A percentile compares a stretch with the other conserved stretches of the same genome.
Conservation (phyloP, 202 grass and related monocot species). For the Saccharum hybrid region DNA sequence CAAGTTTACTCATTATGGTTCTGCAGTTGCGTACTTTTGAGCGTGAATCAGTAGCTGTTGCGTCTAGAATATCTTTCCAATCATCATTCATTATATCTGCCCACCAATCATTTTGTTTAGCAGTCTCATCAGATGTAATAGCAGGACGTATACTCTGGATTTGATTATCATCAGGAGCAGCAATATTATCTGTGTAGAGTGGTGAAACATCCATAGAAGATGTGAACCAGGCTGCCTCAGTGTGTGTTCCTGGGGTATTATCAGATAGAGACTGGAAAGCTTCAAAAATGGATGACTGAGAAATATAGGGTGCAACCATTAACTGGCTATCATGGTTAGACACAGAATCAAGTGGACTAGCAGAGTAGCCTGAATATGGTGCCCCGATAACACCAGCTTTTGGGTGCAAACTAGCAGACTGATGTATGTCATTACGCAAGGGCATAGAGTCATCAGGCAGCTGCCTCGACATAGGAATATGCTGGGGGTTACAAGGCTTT, state of each 20-base stretch:
- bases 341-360: slow-evolving; percentile 48
- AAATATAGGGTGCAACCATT: slow-evolving; percentile 57
- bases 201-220: slow-evolving; percentile 54
- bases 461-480: slow-evolving; percentile 57
- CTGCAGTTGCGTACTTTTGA: slow-evolving; percentile 55
- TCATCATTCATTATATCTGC: slow-evolving; percentile 77
- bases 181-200: slow-evolving; percentile 49
- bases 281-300: slow-evolving; percentile 49
- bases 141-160: slow-evolving; percentile 39
- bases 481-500: slow-evolving; percentile 50
- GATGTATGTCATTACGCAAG: slow-evolving; percentile 39
- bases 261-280: slow-evolving; percentile 51
- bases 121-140: slow-evolving; percentile 56
- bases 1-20: slow-evolving; percentile 23
- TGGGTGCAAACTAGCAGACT: slow-evolving; percentile 44
- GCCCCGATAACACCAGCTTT: slow-evolving; percentile 40
- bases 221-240: slow-evolving; percentile 54
- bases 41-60: slow-evolving; percentile 58
- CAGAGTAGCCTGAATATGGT: slow-evolving; percentile 56
- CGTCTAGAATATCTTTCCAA: slow-evolving; percentile 88
- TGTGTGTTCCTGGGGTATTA: slow-evolving; percentile 52
- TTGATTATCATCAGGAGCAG: slow-evolving; percentile 43
- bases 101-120: slow-evolving; percentile 86
- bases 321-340: slow-evolving; percentile 47
- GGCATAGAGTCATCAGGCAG: slow-evolving; percentile 42